phyloP scores from a whole-genome alignment of 2,329 filamentous ascomycete genomes.

The Thelonectria blattea region DNA sequence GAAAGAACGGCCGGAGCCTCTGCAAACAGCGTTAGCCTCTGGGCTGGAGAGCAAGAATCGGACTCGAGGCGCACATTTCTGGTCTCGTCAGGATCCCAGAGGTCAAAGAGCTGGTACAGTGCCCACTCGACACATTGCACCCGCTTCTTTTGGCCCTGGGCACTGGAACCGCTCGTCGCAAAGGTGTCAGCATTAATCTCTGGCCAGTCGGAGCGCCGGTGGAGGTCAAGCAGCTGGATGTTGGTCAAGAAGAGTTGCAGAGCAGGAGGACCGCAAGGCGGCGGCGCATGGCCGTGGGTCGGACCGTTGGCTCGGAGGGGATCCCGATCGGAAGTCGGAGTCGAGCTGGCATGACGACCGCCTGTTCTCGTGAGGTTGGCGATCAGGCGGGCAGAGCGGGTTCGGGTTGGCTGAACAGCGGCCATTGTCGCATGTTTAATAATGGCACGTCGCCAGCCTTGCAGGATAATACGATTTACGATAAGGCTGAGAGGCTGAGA shows the following conservation, averaged over 20 bases:
- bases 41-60: not conserved
- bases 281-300: not conserved
- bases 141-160: slow-evolving; percentile 80
- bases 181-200: slow-evolving; percentile 74
- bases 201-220: slow-evolving; percentile 80
- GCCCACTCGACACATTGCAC: slow-evolving; percentile 88
- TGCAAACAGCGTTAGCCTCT: slow-evolving; percentile 43
- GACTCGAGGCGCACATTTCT: slow-evolving; percentile 61
- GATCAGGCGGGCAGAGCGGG: slow-evolving; percentile 37
- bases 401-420: slow-evolving; percentile 35
- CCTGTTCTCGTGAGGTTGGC: slow-evolving; percentile 32
- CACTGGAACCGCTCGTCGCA: slow-evolving; percentile 63
- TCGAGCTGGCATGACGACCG: slow-evolving; percentile 18
- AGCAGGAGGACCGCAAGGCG: slow-evolving; percentile 32
- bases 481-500: not conserved
- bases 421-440: slow-evolving; percentile 34
- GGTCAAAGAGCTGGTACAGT: slow-evolving; percentile 82
- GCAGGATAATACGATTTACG: not conserved
- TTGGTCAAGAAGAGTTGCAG: slow-evolving; percentile 74
- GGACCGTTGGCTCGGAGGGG: slow-evolving; percentile 14
- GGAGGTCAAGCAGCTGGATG: slow-evolving; percentile 80
- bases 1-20: slow-evolving; percentile 92
- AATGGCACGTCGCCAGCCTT: not conserved
- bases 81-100: slow-evolving; percentile 82
- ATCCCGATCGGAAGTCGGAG: not conserved